Base-by-base conservation (phyloP, 2,329 filamentous ascomycete species). In the Pseudomassariella vexata region DNA sequence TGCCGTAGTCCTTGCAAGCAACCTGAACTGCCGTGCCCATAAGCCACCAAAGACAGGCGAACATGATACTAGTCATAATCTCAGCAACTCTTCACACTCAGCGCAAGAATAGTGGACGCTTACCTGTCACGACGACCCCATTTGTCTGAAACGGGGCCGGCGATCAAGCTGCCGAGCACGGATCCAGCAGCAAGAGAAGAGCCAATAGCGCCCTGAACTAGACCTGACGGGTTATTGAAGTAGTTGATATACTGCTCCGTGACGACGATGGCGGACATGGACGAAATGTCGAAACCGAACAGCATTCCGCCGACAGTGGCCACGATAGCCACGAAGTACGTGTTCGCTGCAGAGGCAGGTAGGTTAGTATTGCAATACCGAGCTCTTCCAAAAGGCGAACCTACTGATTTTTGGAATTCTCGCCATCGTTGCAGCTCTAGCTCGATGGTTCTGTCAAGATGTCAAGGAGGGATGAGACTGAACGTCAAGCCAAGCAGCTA, bases 21-120 rank as follows among this genome's bases (percentile, higher is more conserved):
- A 65, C 70, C 36, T 73, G 66, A 28, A 82, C 61, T 31, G 70
- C 63, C 17, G 70, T 73, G 14, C 78, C 78, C 28, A 77, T 63
- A 34, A 65, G 60, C 58, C 64, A 69, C 54, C 58, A 65, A 20
- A 58, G n/a, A 34, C 52, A 62, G 8, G 60, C 59, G 20, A 64
- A 50, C 49, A 59, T 52, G 31, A 67, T 49, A 9, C n/a, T n/a
- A n/a, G n/a, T n/a, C n/a, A n/a, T n/a, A n/a, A n/a, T n/a, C n/a
- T n/a, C n/a, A n/a, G n/a, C n/a, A n/a, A n/a, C n/a, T n/a, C n/a
- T n/a, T n/a, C n/a, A n/a, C n/a, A n/a, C n/a, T n/a, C n/a, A n/a
- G n/a, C n/a, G n/a, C n/a, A n/a, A n/a, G n/a, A n/a, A n/a, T n/a
- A n/a, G n/a, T n/a, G n/a, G n/a, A n/a, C n/a, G n/a, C n/a, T n/a